Percentiles rank a stretch among this genome's conserved stretches.
Evolutionary conservation across 495 filamentous ascomycete species (phyloP).

Genomic region (Rhypophila decipiens): DNA sequence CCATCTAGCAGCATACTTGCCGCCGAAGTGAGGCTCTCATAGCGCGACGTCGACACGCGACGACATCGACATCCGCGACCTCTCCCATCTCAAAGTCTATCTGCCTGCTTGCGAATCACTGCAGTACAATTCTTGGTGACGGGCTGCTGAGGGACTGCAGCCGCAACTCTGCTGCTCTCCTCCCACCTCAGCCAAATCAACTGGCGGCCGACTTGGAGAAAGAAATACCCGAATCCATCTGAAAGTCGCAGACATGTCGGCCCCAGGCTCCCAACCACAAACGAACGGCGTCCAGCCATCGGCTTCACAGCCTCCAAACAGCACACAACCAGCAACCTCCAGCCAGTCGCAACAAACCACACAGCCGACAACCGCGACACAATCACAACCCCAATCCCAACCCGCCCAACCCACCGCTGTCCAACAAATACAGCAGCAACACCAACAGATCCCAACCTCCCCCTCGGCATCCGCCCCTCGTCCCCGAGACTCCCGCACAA

Average conservation of each 20-base stretch:
- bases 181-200: too few species aligned
- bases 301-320: conserved; percentile 21
- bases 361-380: conserved; percentile 27
- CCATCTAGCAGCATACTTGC: too few species aligned
- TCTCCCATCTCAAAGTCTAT: too few species aligned
- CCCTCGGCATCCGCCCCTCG: conserved; percentile 57
- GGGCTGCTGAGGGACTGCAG: too few species aligned
- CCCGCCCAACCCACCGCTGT: conserved; percentile 16
- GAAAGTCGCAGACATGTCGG: conserved; percentile 9
- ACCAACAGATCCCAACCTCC: conserved; percentile 20
- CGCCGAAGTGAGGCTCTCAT: too few species aligned
- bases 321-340: conserved; percentile 22
- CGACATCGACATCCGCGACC: too few species aligned
- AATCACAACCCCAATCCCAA: conserved; percentile 12
- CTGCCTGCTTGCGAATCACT: too few species aligned
- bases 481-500: conserved; percentile 82
- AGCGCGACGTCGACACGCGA: too few species aligned
- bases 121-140: too few species aligned
- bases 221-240: too few species aligned
- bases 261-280: conserved; percentile 24
- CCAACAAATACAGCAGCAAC: conserved; percentile 27
- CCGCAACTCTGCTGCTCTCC: too few species aligned
- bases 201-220: too few species aligned
- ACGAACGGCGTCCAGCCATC: conserved; percentile 34
- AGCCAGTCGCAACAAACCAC: conserved; percentile 8